Evolutionary conservation across 169 alveolate genomes (phyloP).

Genomic region (Plasmodium coatneyi): DNA sequence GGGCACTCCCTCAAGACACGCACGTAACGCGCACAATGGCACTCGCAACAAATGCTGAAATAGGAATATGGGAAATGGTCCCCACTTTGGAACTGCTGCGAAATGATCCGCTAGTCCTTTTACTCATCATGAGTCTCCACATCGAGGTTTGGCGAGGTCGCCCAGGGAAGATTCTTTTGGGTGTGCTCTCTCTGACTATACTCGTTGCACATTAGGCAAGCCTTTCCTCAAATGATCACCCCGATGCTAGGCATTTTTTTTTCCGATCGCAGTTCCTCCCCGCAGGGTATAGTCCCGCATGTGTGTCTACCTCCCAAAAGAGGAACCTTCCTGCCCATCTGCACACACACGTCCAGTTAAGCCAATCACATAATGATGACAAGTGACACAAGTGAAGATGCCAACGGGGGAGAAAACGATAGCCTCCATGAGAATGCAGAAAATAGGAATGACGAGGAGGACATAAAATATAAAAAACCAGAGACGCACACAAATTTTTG

Average conservation of each 20-base stretch:
- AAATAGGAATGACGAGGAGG: not conserved
- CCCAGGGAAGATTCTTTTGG: not conserved
- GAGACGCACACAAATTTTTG: slow-evolving; percentile 68
- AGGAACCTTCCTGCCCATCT: not conserved
- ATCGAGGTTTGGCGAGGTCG: not conserved
- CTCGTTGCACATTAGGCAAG: not conserved
- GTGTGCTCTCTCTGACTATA: not conserved
- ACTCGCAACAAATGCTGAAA: not conserved
- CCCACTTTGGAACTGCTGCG: not conserved
- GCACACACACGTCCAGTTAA: not conserved
- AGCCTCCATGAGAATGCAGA: not conserved
- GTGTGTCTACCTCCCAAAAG: not conserved
- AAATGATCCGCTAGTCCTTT: not conserved
- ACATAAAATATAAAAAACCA: slow-evolving; percentile 57
- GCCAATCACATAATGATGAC: not conserved
- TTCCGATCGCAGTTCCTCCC: not conserved
- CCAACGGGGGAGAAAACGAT: not conserved
- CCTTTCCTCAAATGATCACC: not conserved
- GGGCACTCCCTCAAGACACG: not conserved
- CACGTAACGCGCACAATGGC: not conserved
- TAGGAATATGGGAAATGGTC: not conserved
- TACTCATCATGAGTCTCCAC: not conserved
- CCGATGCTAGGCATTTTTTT: not conserved
- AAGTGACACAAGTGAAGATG: not conserved
- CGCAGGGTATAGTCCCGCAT: not conserved